Evolutionary conservation across 2,329 filamentous ascomycete genomes (phyloP), one percentile per base, ranked within the genome.

Genomic region (Trichoderma sp.): DNA sequence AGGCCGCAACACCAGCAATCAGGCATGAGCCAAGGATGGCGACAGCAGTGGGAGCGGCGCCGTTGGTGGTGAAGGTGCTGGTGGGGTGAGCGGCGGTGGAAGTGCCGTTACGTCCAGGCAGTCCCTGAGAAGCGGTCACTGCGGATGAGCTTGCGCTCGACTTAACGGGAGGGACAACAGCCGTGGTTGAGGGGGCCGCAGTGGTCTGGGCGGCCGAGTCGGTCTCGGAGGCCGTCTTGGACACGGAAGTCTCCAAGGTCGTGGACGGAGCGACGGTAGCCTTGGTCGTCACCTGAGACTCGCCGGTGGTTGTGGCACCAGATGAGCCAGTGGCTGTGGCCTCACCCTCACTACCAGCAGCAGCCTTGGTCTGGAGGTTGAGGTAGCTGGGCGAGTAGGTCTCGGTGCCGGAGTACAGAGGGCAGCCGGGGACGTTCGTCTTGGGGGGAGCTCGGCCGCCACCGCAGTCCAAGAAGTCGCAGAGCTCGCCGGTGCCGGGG

Each of bases 401-500:
- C 18, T 81, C 86, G 30, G 87, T 89, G 74, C 89, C 89, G 3
- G 78, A 76, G 82, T 91, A 91, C 4, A 71, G 76, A 2, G 80
- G 77, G 77, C 90, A 92, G 3, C 90, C 90, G 1, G 90, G 90
- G 26, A 89, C 86, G 30, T 84, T 86, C 18, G 86, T 88, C 83
- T 89, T 91, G 73, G 89, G 87, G 3, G 90, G 88, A 9, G 89
- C 90, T 60, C 87, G 85, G 70, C 90, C 90, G 74, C 90, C 90
- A 72, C 90, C 90, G 80, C 90, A 92, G 85, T 92, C 90, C 75
- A 90, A 84, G 73, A 88, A 77, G 12, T 83, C 83, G 84, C 90
- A 92, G 78, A 92, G 83, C 82, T 92, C 89, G 78, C 89, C 89
- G 21, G 86, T 88, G 75, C 81, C 88, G 2, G 89, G 89, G 68